Evolutionary conservation across 345 rosid genomes (phyloP).

Genomic region (Atalantia buxifolia): DNA sequence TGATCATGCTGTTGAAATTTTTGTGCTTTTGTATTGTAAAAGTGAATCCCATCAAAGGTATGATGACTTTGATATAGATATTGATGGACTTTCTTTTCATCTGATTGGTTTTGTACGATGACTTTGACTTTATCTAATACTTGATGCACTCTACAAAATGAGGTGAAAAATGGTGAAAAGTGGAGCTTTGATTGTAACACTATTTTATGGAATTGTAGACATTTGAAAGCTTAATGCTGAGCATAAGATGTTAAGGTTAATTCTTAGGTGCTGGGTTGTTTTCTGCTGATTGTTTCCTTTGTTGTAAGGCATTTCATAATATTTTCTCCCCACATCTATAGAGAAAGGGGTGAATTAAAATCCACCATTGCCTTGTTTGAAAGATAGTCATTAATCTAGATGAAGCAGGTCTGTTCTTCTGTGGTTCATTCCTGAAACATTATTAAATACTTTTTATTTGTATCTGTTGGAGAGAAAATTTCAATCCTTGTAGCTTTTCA

Average conservation of each 20-base stretch:
- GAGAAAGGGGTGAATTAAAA: not conserved
- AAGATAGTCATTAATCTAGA: not conserved
- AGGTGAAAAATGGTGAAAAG: slow-evolving; percentile 1
- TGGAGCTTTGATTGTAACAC: not conserved
- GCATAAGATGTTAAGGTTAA: not conserved
- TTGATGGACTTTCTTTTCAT: not conserved
- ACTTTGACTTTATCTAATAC: slow-evolving; percentile 4
- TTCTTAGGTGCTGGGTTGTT: not conserved
- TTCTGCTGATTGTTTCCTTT: not conserved
- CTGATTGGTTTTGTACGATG: not conserved
- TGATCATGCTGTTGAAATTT: slow-evolving; percentile 39
- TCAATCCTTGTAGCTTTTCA: not conserved
- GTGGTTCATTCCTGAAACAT: not conserved
- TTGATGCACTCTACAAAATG: not conserved
- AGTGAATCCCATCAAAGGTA: slow-evolving; percentile 51
- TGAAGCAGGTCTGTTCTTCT: not conserved
- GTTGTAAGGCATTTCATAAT: not conserved
- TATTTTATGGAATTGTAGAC: not conserved
- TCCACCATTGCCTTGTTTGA: not conserved
- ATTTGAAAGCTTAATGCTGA: not conserved
- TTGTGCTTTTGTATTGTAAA: slow-evolving; percentile 54
- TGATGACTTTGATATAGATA: not conserved
- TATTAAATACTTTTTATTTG: not conserved
- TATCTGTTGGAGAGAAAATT: not conserved
- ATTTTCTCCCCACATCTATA: not conserved